Evolutionary conservation across 805 yeast species (phyloP).

Genomic region (Wickerhamiella nectarea): DNA sequence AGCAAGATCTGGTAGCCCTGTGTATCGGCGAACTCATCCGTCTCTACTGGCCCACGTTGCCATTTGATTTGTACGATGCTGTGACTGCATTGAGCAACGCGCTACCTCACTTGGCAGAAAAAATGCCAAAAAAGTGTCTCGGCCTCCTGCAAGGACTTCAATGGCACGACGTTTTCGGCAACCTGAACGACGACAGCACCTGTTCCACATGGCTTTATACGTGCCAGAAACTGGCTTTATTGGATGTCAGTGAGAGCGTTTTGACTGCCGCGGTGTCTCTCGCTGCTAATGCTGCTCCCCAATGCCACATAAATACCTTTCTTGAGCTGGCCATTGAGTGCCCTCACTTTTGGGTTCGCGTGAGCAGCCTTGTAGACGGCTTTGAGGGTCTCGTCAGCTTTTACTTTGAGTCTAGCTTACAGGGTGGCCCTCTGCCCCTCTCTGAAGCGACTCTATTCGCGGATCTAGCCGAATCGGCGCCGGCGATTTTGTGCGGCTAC

Average conservation of each 20-base stretch:
- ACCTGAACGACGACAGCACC: background rate
- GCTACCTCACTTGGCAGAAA: background rate
- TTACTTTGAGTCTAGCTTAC: background rate
- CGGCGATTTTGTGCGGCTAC: background rate
- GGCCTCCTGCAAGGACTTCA: slow-evolving; percentile 1
- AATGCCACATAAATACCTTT: background rate
- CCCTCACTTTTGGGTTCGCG: background rate
- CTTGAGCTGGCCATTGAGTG: background rate
- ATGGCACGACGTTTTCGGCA: background rate
- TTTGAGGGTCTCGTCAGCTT: background rate
- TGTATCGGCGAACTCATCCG: slow-evolving; percentile 1
- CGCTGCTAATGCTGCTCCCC: background rate
- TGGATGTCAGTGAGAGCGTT: background rate
- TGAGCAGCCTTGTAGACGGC: background rate
- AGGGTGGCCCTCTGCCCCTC: background rate
- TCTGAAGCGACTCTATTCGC: background rate
- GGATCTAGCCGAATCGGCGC: background rate
- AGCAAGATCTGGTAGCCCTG: background rate
- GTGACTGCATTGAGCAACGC: background rate
- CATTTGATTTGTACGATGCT: background rate
- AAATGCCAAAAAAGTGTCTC: background rate
- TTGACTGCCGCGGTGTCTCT: background rate
- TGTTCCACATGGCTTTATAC: background rate
- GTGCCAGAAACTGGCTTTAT: background rate
- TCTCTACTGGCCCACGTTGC: background rate